Conservation (phyloP, 257 asterid species). For the Jasminum sambac region DNA sequence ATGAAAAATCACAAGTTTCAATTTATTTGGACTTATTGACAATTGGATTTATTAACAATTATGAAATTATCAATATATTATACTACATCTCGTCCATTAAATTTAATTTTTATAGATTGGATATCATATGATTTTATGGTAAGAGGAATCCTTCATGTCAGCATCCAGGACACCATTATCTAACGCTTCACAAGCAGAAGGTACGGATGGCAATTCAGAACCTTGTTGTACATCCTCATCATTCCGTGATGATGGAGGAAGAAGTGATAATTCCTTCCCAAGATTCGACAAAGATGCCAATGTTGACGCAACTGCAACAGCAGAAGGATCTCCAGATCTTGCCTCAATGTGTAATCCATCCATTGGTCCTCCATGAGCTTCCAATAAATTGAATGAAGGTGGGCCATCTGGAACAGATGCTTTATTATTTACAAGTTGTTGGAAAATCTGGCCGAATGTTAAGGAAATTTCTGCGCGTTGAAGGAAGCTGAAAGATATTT, state of each 20-base stretch:
- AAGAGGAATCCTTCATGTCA: slow-evolving; percentile 60
- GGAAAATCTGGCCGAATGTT: slow-evolving; percentile 64
- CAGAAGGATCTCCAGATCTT: slow-evolving; percentile 70
- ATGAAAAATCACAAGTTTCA: too few relatives aligned
- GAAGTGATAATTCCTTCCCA: slow-evolving; percentile 49
- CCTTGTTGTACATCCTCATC: slow-evolving; percentile 50
- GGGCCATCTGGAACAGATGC: slow-evolving; percentile 43
- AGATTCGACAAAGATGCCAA: slow-evolving; percentile 68
- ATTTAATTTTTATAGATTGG: too few relatives aligned
- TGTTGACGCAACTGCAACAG: slow-evolving; percentile 74
- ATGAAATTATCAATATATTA: too few relatives aligned
- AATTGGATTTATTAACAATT: too few relatives aligned
- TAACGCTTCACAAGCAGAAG: slow-evolving; percentile 57
- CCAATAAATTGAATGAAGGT: slow-evolving; percentile 61
- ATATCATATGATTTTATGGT: too few relatives aligned
- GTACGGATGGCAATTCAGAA: slow-evolving; percentile 54
- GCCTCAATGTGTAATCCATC: slow-evolving; percentile 67
- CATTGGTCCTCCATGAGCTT: slow-evolving; percentile 67
- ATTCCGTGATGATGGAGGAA: slow-evolving; percentile 56
- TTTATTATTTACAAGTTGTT: slow-evolving; percentile 43
- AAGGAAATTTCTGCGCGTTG: slow-evolving; percentile 37
- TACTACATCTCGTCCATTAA: too few relatives aligned
- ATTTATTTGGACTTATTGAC: too few relatives aligned
- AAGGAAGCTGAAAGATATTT: slow-evolving; percentile 15
- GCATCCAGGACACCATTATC: slow-evolving; percentile 48